Evolutionary conservation across 2,329 filamentous ascomycete genomes (phyloP), one percentile per base, ranked within the genome.

Genomic region (Decorospora gaudefroyi): DNA sequence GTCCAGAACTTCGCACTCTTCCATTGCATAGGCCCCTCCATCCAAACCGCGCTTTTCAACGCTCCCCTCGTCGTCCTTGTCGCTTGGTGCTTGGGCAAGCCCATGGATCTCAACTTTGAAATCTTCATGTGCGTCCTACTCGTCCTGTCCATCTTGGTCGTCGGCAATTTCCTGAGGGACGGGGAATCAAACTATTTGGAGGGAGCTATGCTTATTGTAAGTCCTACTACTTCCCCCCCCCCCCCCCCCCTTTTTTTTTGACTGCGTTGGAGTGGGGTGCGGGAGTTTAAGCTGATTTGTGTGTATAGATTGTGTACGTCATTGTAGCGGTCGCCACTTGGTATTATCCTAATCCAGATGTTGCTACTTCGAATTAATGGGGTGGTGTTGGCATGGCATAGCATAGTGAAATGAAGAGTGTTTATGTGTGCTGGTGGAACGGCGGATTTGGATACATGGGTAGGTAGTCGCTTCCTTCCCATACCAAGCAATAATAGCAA

Each of bases 151-250:
- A 92, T 96, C 60, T 76, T 96, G 18, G 90, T 91, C 0, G 88
- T 95, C 0, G 89, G 90, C 1, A 88, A 90, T 59, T 95, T 96
- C 69, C 72, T 96, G 40, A 78, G 90, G 18, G 91, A 96, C 64
- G 85, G 89, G 55, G 92, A 93, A 76, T 89, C 84, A 46, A 95
- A 96, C 61, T 96, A 95, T 62, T 79, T 96, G 2, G 91, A 96
- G 67, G 91, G 91, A 1, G 81, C 84, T 15, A 78, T 96, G 13
- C 87, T 89, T 50, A 81, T 96, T 16, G 63, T 68, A 52, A 53
- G 62, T 29, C n/a, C n/a, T n/a, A n/a, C n/a, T n/a, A n/a, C n/a
- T n/a, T n/a, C n/a, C n/a, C n/a, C n/a, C n/a, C n/a, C n/a, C n/a
- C n/a, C n/a, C n/a, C n/a, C n/a, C n/a, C n/a, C n/a, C n/a, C n/a